Base-by-base conservation (phyloP, 768 basidiomycete species). In the Antrodiella citrinella region DNA sequence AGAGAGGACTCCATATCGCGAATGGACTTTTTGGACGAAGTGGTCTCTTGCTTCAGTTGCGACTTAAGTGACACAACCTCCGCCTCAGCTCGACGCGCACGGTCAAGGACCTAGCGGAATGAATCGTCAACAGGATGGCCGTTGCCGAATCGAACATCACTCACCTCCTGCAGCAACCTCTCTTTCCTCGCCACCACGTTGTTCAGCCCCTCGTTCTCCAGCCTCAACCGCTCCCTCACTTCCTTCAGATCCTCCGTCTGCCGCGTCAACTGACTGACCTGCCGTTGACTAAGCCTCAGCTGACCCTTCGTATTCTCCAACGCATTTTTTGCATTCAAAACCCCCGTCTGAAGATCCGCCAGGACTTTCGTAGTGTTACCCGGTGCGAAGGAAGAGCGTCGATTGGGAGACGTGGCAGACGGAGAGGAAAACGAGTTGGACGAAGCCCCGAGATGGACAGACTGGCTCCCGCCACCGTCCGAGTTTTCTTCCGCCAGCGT, bases 171-270 rank as follows among this genome's bases (percentile, higher is more conserved):
- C 54, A 91, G 66, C 49, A 92, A 58, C 54, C 91, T 74, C 67
- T 94, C 91, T 63, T 93, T 93, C 52, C 91, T 73, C 23, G 88
- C 80, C 20, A 94, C 86, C 15, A 92, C 90, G 54, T 90, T 89
- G 59, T 91, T 91, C 57, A 93, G 65, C 2, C 85, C 86, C 62
- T 93, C 91, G 58, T 91, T 93, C 67, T 94, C 91, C 45, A 90
- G 61, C 50, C 89, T 67, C 54, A 92, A 66, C 44, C 91, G 72
- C 65, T 94, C 91, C 55, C 90, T 74, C 2, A 80, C 84, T 63
- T 93, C 91, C 63, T 91, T 92, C 62, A 92, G 64, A 64, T 94
- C 91, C 63, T 93, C 91, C 21, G 84, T 85, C 66, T 88, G 87
- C 41, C 90, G 71, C 35, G 90, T 91, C 40, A 92, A 66, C 63